Percentiles rank a stretch among this genome's conserved stretches.
Evolutionary conservation across 768 basidiomycete genomes (phyloP).

Genomic region (Xerocomus brunneocitrinus): DNA sequence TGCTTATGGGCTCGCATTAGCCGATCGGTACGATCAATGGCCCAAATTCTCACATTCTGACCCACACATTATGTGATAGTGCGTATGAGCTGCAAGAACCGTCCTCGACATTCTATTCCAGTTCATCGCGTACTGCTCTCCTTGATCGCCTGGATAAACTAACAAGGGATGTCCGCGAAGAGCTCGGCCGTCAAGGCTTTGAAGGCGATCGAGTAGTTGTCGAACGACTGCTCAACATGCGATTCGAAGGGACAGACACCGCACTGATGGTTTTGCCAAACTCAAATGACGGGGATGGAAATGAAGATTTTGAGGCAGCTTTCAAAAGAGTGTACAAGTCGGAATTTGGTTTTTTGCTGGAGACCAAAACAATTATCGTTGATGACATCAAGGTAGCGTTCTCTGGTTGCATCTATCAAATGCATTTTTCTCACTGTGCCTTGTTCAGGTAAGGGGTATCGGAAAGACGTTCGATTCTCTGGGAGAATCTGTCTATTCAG

Average conservation of each 20-base stretch:
- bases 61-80: slow-evolving; percentile 34
- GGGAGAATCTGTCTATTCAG: slow-evolving; percentile 73
- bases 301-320: slow-evolving; percentile 71
- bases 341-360: slow-evolving; percentile 90
- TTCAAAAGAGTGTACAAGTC: slow-evolving; percentile 79
- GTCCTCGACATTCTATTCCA: slow-evolving; percentile 71
- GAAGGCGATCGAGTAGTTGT: slow-evolving; percentile 62
- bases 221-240: slow-evolving; percentile 87
- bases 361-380: slow-evolving; percentile 77
- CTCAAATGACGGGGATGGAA: slow-evolving; percentile 44
- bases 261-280: slow-evolving; percentile 79
- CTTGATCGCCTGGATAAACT: slow-evolving; percentile 66
- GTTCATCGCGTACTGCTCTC: slow-evolving; percentile 51
- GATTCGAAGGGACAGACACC: slow-evolving; percentile 92
- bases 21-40: slow-evolving; percentile 51
- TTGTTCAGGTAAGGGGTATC: slow-evolving; percentile 70
- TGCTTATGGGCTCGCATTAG: slow-evolving; percentile 90
- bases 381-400: slow-evolving; percentile 81
- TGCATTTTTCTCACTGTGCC: not conserved
- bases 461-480: slow-evolving; percentile 86
- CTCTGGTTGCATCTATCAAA: not conserved
- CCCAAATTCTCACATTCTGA: not conserved
- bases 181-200: slow-evolving; percentile 81
- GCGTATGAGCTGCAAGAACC: slow-evolving; percentile 90
- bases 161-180: slow-evolving; percentile 53